phyloP scores from a whole-genome alignment of 2,329 filamentous ascomycete genomes.

The Colletotrichum destructivum region DNA sequence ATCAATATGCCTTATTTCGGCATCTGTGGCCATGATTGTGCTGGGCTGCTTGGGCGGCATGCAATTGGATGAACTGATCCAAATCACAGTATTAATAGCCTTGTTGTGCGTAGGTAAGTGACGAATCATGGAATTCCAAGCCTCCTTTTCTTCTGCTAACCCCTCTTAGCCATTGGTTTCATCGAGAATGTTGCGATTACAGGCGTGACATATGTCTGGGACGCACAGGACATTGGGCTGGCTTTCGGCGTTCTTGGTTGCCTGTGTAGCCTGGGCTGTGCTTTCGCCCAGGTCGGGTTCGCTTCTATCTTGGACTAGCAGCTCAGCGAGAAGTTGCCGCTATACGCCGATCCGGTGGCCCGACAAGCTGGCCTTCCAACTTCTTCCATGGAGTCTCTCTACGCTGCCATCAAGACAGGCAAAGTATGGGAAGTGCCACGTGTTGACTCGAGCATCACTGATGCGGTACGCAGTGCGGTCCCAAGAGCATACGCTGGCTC shows the following conservation, averaged over 20 bases:
- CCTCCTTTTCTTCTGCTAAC: slow-evolving; percentile 21
- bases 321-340: slow-evolving; percentile 51
- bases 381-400: slow-evolving; percentile 51
- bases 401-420: slow-evolving; percentile 52
- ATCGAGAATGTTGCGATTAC: slow-evolving; percentile 59
- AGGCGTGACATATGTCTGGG: slow-evolving; percentile 61
- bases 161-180: slow-evolving; percentile 51
- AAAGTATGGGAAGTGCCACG: slow-evolving; percentile 52
- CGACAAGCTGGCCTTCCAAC: slow-evolving; percentile 54
- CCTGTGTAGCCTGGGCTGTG: slow-evolving; percentile 60
- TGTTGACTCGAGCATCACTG: slow-evolving; percentile 52
- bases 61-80: background rate
- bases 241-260: slow-evolving; percentile 61
- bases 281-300: slow-evolving; percentile 56
- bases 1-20: background rate
- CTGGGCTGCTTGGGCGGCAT: background rate
- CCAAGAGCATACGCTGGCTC: slow-evolving; percentile 59
- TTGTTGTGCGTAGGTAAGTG: slow-evolving; percentile 48
- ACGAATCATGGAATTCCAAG: too few relatives aligned
- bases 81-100: background rate
- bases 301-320: slow-evolving; percentile 55
- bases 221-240: slow-evolving; percentile 63
- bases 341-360: slow-evolving; percentile 54
- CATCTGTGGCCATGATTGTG: background rate
- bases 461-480: slow-evolving; percentile 52